phyloP scores from a whole-genome alignment of 2,329 filamentous ascomycete genomes.

The Bipolaris bicolor region DNA sequence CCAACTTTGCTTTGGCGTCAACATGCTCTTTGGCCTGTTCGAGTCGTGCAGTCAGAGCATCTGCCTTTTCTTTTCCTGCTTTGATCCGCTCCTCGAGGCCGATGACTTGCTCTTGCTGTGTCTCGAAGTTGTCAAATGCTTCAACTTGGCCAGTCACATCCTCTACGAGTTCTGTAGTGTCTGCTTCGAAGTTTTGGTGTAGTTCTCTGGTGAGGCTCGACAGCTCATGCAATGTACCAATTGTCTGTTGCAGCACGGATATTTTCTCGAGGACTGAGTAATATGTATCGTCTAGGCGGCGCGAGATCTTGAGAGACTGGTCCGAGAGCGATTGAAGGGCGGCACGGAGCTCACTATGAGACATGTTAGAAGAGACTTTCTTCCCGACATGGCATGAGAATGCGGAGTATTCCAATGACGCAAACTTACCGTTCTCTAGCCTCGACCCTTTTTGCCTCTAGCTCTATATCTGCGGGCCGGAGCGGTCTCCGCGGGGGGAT shows the following conservation, averaged over 20 bases:
- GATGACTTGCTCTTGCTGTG: slow-evolving; percentile 69
- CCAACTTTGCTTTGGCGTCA: slow-evolving; percentile 70
- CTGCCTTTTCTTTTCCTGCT: slow-evolving; percentile 64
- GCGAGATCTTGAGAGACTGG: slow-evolving; percentile 67
- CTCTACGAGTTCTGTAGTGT: slow-evolving; percentile 63
- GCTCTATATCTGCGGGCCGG: slow-evolving; percentile 49
- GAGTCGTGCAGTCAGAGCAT: slow-evolving; percentile 66
- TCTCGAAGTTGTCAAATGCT: slow-evolving; percentile 66
- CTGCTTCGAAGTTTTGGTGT: slow-evolving; percentile 64
- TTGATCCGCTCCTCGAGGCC: slow-evolving; percentile 67
- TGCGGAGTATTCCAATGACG: neutral
- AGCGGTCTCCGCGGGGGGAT: slow-evolving; percentile 38
- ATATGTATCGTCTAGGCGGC: slow-evolving; percentile 74
- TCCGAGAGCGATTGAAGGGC: slow-evolving; percentile 58
- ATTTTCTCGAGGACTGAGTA: slow-evolving; percentile 75
- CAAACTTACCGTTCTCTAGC: slow-evolving; percentile 47
- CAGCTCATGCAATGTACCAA: slow-evolving; percentile 70
- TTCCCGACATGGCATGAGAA: neutral
- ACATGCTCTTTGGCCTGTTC: slow-evolving; percentile 68
- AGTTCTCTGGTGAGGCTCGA: slow-evolving; percentile 65
- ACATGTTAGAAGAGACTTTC: slow-evolving; percentile 22
- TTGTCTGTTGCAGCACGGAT: slow-evolving; percentile 66
- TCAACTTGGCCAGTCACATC: slow-evolving; percentile 68
- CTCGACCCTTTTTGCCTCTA: slow-evolving; percentile 44
- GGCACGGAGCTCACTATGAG: slow-evolving; percentile 46